Percentiles rank a stretch among this genome's conserved stretches.
These are phyloP conservation scores for Chlorella sorokiniana DNA, from an alignment of 139 green algal species.

Conservation along the genomic window DNA sequence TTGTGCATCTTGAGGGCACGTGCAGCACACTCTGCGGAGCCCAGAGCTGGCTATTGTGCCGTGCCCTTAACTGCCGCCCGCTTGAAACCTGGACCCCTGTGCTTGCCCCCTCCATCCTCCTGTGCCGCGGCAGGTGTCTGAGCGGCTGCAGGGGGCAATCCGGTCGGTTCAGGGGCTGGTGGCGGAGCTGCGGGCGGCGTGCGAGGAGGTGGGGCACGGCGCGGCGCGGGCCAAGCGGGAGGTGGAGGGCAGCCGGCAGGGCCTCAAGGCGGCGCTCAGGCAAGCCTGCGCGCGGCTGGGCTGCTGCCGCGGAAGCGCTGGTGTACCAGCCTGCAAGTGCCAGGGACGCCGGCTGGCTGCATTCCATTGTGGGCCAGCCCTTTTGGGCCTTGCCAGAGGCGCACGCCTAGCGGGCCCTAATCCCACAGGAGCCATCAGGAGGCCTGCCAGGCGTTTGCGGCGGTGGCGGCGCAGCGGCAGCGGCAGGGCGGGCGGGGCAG, in stretches of 20 bases:
- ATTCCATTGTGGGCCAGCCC: no score
- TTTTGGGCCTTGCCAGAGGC: no score
- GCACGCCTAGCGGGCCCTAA: no score
- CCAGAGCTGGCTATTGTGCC: neutral
- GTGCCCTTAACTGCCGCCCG: no score
- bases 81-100: no score
- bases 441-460: constrained; percentile 33
- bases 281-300: neutral
- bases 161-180: constrained; percentile 1
- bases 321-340: no score
- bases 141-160: constrained; percentile 16
- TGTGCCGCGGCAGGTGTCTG: neutral
- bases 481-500: constrained; percentile 11
- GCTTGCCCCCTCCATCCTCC: neutral
- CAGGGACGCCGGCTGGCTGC: no score
- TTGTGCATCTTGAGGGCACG: no score
- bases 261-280: constrained; percentile 40
- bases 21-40: no score
- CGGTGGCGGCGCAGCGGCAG: constrained; percentile 11
- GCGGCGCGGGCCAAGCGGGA: constrained; percentile 21
- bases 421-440: constrained; percentile 21
- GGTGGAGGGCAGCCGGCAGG: constrained; percentile 41
- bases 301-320: neutral
- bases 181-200: constrained; percentile 10
- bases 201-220: constrained; percentile 23